Evolutionary conservation across 345 rosid species (phyloP).

Genomic region (Raphanus sativus): DNA sequence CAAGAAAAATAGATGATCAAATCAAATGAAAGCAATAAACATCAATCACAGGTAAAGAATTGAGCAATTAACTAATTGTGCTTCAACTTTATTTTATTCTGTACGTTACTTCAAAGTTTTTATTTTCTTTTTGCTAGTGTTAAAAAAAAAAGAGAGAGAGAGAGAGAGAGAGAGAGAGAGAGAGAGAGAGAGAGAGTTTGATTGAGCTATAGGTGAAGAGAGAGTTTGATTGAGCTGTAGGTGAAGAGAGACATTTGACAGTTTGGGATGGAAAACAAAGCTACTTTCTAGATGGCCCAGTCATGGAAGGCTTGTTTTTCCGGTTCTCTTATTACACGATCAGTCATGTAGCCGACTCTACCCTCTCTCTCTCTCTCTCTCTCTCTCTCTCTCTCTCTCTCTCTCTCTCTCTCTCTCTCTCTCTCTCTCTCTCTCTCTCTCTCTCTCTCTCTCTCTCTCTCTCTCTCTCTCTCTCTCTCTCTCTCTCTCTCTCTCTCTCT

Average conservation of each 20-base stretch:
- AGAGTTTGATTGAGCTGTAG: slow-evolving; percentile 35
- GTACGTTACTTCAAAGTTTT: slow-evolving; percentile 6
- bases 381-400: too few relatives aligned
- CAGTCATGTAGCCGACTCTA: slow-evolving; percentile 49
- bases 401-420: too few relatives aligned
- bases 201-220: too few relatives aligned
- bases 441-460: slow-evolving; percentile 1
- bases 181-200: slow-evolving; percentile 8
- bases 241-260: slow-evolving; percentile 41
- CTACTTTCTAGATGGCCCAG: slow-evolving; percentile 59
- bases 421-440: slow-evolving; percentile 20
- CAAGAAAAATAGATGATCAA: slow-evolving; percentile 32
- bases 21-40: slow-evolving; percentile 37
- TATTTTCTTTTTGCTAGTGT: not conserved
- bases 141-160: too few relatives aligned
- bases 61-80: slow-evolving; percentile 5
- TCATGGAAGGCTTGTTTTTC: slow-evolving; percentile 48
- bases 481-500: not conserved
- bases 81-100: slow-evolving; percentile 1
- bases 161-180: too few relatives aligned
- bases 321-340: slow-evolving; percentile 32
- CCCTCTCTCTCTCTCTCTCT: slow-evolving; percentile 30
- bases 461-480: slow-evolving; percentile 14
- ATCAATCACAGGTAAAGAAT: slow-evolving; percentile 43
- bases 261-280: slow-evolving; percentile 47